A percentile compares a stretch with the other conserved stretches of the same genome.
phyloP scores from a whole-genome alignment of 1,284 basidiomycete species.

The Cryptococcus sp. region DNA sequence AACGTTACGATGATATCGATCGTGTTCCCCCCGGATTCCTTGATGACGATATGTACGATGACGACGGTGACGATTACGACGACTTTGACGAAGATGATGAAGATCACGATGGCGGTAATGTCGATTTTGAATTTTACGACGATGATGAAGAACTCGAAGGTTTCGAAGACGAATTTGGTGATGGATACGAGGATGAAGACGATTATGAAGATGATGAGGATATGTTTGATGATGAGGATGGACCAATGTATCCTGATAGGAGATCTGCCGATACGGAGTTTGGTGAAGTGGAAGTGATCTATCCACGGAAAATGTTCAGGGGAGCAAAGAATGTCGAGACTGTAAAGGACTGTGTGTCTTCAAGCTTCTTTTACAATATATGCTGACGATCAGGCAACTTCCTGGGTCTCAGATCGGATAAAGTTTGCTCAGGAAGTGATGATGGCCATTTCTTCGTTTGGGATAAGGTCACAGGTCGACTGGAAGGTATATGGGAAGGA shows the following conservation, averaged over 20 bases:
- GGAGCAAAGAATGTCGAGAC: conserved; percentile 82
- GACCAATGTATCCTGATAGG: conserved; percentile 4
- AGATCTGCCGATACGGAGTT: conserved; percentile 20
- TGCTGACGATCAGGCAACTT: conserved; percentile 64
- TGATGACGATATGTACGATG: neutral
- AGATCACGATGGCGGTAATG: conserved; percentile 8
- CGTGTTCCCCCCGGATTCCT: neutral
- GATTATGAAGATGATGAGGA: conserved; percentile 11
- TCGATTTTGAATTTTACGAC: neutral
- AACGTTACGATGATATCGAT: neutral
- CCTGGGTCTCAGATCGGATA: conserved; percentile 70
- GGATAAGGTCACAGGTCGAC: conserved; percentile 62
- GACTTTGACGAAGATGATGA: conserved; percentile 8
- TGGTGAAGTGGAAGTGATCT: conserved; percentile 56
- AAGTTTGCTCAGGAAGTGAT: conserved; percentile 80
- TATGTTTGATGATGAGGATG: conserved; percentile 18
- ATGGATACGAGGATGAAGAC: conserved; percentile 32
- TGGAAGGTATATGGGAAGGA: conserved; percentile 77
- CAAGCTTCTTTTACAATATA: neutral
- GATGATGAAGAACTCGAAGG: conserved; percentile 28
- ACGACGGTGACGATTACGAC: conserved; percentile 9
- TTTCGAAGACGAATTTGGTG: conserved; percentile 28
- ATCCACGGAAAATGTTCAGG: conserved; percentile 62
- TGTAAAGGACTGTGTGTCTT: conserved; percentile 75
- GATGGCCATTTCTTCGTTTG: conserved; percentile 74